Evolutionary conservation across 2,329 filamentous ascomycete genomes (phyloP).

Genomic region (Fonsecaea monophora): DNA sequence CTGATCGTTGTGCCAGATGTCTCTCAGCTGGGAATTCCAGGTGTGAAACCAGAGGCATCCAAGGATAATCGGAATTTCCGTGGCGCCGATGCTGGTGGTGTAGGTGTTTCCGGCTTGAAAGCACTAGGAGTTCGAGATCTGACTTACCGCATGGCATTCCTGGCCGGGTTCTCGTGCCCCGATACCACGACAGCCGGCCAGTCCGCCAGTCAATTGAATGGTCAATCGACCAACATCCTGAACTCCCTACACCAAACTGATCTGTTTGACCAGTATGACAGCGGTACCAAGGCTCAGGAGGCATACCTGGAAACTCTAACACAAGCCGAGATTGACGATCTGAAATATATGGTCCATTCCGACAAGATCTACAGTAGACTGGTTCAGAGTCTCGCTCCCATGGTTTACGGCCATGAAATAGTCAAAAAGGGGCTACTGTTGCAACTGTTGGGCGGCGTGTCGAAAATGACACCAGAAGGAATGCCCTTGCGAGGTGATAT

Average conservation of each 20-base stretch:
- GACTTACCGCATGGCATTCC: slow-evolving; percentile 56
- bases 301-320: slow-evolving; percentile 87
- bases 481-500: slow-evolving; percentile 97
- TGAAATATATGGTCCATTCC: slow-evolving; percentile 91
- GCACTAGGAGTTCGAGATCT: slow-evolving; percentile 92
- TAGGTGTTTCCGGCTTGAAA: slow-evolving; percentile 86
- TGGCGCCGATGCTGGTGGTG: slow-evolving; percentile 80
- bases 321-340: slow-evolving; percentile 84
- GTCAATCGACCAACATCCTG: slow-evolving; percentile 82
- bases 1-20: slow-evolving; percentile 97
- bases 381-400: slow-evolving; percentile 92
- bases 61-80: slow-evolving; percentile 80
- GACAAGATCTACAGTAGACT: slow-evolving; percentile 93
- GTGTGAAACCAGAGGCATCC: slow-evolving; percentile 79
- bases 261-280: slow-evolving; percentile 69
- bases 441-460: slow-evolving; percentile 94
- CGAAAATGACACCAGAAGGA: slow-evolving; percentile 88
- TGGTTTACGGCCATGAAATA: slow-evolving; percentile 95
- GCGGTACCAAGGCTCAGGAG: slow-evolving; percentile 84
- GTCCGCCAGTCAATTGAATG: slow-evolving; percentile 69
- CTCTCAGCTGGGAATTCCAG: slow-evolving; percentile 89
- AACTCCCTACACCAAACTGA: slow-evolving; percentile 78
- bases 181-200: slow-evolving; percentile 83
- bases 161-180: slow-evolving; percentile 65
- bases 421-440: slow-evolving; percentile 96